Percentiles rank a stretch among this genome's conserved stretches.
These are phyloP conservation scores for Cyclostephanos tholiformis DNA, from an alignment of 108 stramenopile species.

Conservation along the genomic window DNA sequence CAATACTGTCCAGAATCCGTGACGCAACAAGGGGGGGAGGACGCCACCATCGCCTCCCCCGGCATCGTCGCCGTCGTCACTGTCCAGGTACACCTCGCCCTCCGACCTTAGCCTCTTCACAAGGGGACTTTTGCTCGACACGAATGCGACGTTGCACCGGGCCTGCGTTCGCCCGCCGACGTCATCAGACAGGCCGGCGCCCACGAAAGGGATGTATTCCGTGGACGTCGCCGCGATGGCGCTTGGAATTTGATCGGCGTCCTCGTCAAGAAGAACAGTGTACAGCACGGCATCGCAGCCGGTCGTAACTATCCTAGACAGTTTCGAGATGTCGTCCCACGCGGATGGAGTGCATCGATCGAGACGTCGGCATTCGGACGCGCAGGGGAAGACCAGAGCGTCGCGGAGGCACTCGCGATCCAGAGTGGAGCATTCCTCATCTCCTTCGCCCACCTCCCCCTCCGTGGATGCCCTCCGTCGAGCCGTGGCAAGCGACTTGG, in stretches of 20 bases:
- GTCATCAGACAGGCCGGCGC: constrained; percentile 45
- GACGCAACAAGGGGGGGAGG: constrained; percentile 42
- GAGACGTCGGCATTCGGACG: constrained; percentile 74
- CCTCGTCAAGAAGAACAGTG: constrained; percentile 67
- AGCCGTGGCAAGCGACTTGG: constrained; percentile 13
- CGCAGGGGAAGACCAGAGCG: constrained; percentile 80
- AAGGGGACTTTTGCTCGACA: constrained; percentile 63
- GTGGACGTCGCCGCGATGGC: constrained; percentile 45
- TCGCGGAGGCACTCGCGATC: constrained; percentile 81
- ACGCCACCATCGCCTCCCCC: neutral
- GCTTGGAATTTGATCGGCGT: constrained; percentile 63
- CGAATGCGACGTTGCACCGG: constrained; percentile 78
- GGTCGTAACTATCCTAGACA: constrained; percentile 57
- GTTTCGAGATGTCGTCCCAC: constrained; percentile 65
- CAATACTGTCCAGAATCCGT: constrained; percentile 77
- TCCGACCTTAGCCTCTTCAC: constrained; percentile 46
- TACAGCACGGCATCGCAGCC: constrained; percentile 74
- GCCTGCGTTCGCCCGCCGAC: constrained; percentile 26
- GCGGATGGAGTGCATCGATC: constrained; percentile 64
- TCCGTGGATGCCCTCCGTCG: constrained; percentile 5
- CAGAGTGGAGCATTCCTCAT: constrained; percentile 56
- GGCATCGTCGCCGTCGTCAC: neutral
- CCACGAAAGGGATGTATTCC: constrained; percentile 54
- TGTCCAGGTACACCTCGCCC: constrained; percentile 40
- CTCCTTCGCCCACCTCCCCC: constrained; percentile 40